phyloP scores from a whole-genome alignment of 2,329 filamentous ascomycete species.

The Fusarium sp. region DNA sequence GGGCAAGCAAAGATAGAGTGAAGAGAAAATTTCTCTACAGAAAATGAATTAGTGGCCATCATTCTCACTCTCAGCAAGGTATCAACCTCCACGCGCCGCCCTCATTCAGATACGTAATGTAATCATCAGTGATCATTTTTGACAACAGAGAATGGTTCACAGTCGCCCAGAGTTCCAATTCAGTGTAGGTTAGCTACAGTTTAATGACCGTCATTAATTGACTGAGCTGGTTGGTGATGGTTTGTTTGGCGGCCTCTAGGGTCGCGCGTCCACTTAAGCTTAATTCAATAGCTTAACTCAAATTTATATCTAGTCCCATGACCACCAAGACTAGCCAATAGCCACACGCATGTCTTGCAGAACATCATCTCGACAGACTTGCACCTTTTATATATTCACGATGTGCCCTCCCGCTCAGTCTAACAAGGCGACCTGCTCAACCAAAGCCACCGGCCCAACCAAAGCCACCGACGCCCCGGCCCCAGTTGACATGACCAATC shows the following conservation, averaged over 20 bases:
- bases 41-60: not conserved
- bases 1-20: not conserved
- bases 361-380: not conserved
- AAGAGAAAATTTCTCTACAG: not conserved
- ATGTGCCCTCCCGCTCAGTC: not conserved
- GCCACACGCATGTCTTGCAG: not conserved
- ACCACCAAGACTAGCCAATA: not conserved
- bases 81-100: not conserved
- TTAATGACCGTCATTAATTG: not conserved
- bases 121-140: not conserved
- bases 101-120: not conserved
- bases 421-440: not conserved
- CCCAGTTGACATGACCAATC: not conserved
- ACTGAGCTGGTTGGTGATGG: not conserved
- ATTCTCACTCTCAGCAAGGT: not conserved
- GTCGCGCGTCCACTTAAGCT: not conserved
- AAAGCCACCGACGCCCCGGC: not conserved
- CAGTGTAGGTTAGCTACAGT: not conserved
- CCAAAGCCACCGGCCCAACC: not conserved
- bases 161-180: not conserved
- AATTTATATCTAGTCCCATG: not conserved
- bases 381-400: not conserved
- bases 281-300: not conserved
- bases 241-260: not conserved
- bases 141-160: not conserved